Evolutionary conservation across 768 basidiomycete genomes (phyloP), one percentile per base, ranked within the genome.

Genomic region (Amanita phalloides): DNA sequence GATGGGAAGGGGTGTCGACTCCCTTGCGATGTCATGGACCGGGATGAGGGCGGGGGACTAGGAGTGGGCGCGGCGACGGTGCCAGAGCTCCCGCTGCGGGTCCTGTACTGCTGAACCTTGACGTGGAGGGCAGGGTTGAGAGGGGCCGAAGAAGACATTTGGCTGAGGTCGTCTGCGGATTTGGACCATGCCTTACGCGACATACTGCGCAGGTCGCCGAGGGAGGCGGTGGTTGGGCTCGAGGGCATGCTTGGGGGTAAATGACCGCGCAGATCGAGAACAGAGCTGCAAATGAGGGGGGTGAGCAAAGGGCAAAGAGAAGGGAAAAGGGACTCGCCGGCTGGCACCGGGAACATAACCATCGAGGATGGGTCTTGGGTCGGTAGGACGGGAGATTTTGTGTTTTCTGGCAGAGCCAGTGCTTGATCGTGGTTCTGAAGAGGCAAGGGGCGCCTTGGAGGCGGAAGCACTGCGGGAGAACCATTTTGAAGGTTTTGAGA

Each of bases 311-410:
- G 84, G 64, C 86, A 88, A 39, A 45, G 8, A 9, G 26, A 0
- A 7, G 7, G 3, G 7, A 13, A 35, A 54, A 37, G 51, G 45
- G 54, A 41, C 25, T 20, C 43, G 84, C 86, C 73, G 74, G 56
- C 76, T 74, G 53, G 72, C 69, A 48, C 68, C 62, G 36, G 64
- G 71, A 26, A 69, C 67, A 25, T 78, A 78, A 1, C 67, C 69
- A 56, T 85, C 80, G 56, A 85, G 65, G 49, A 90, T 84, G 2
- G 86, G 89, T 20, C 88, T 70, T 7, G 86, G 88, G 59, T 90
- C 89, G 4, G 86, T 88, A 1, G 88, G 88, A 43, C 83, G 81
- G 30, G 89, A 90, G 35, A 90, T 91, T 72, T 88, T 90, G 49
- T 79, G 84, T 55, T 84, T 87, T 54, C 84, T 62, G 6, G 62